phyloP scores from a whole-genome alignment of 2,329 filamentous ascomycete species.

The Pestalotiopsis fici region DNA sequence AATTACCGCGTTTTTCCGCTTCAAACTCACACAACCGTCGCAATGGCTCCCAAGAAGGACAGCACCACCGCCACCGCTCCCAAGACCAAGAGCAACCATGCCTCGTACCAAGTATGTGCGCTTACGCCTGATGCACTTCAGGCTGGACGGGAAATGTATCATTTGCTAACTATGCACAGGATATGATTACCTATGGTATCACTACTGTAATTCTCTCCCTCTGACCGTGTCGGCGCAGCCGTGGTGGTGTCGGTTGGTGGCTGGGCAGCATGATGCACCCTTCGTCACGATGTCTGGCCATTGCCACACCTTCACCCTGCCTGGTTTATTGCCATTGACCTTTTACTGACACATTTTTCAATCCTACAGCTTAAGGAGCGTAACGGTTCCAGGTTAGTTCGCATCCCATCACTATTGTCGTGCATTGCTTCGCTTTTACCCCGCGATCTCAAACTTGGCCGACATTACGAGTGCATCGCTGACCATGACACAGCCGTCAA shows the following conservation, averaged over 20 bases:
- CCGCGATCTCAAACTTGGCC: slow-evolving; percentile 10
- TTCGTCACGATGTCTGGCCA: neutral
- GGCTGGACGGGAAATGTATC: slow-evolving; percentile 17
- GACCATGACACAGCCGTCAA: slow-evolving; percentile 45
- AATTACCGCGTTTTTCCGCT: slow-evolving; percentile 1
- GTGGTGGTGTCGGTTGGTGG: slow-evolving; percentile 18
- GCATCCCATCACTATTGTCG: neutral
- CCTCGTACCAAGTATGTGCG: slow-evolving; percentile 59
- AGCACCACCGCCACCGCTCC: slow-evolving; percentile 11
- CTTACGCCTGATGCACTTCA: slow-evolving; percentile 7
- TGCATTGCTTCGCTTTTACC: slow-evolving; percentile 12
- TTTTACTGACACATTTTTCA: slow-evolving; percentile 39
- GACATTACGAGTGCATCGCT: slow-evolving; percentile 16
- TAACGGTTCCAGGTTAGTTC: slow-evolving; percentile 56
- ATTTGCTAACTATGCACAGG: slow-evolving; percentile 44
- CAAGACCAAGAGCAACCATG: slow-evolving; percentile 54
- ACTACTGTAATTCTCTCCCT: slow-evolving; percentile 52
- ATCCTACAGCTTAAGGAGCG: slow-evolving; percentile 59
- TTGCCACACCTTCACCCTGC: neutral
- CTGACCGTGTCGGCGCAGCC: slow-evolving; percentile 39
- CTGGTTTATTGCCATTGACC: slow-evolving; percentile 10
- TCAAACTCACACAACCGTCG: slow-evolving; percentile 2
- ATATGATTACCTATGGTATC: slow-evolving; percentile 66
- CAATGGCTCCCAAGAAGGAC: slow-evolving; percentile 11
- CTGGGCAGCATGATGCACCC: neutral